Conservation (phyloP, 2,329 filamentous ascomycete species). For the Fusarium sp. region DNA sequence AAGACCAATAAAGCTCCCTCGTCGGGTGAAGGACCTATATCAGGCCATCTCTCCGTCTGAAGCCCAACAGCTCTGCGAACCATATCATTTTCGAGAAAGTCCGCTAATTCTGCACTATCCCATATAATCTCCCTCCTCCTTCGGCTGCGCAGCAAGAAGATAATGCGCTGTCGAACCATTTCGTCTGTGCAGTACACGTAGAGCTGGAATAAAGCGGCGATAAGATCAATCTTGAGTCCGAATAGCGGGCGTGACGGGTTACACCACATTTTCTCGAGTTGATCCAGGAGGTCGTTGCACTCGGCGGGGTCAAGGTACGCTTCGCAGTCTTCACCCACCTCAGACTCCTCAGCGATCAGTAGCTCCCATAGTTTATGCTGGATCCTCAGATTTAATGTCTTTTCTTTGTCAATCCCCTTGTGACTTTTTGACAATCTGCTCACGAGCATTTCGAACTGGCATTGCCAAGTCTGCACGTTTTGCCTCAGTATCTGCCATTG, state of each 20-base stretch:
- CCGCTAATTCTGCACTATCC: constrained; percentile 2
- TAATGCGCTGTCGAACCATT: not conserved
- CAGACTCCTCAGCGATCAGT: not conserved
- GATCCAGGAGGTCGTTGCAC: not conserved
- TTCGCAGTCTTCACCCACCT: not conserved
- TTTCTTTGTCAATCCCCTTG: not conserved
- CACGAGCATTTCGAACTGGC: not conserved
- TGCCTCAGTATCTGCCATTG: not conserved
- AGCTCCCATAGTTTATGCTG: constrained; percentile 16
- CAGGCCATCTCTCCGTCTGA: constrained; percentile 1
- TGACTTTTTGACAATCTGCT: not conserved
- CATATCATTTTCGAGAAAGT: constrained; percentile 6
- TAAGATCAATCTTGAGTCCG: constrained; percentile 1
- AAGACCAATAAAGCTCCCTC: constrained; percentile 1
- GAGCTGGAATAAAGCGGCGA: constrained; percentile 2
- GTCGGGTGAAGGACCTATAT: constrained; percentile 5
- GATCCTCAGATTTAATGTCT: not conserved
- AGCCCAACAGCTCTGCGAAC: not conserved
- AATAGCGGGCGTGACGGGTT: not conserved
- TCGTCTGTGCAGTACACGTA: constrained; percentile 5
- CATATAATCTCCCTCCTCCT: constrained; percentile 9
- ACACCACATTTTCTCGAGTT: constrained; percentile 3
- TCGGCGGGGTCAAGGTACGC: not conserved
- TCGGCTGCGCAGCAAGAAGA: not conserved
- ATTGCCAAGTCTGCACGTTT: not conserved